phyloP scores from a whole-genome alignment of 2,329 filamentous ascomycete genomes.

The Colletotrichum truncatum region DNA sequence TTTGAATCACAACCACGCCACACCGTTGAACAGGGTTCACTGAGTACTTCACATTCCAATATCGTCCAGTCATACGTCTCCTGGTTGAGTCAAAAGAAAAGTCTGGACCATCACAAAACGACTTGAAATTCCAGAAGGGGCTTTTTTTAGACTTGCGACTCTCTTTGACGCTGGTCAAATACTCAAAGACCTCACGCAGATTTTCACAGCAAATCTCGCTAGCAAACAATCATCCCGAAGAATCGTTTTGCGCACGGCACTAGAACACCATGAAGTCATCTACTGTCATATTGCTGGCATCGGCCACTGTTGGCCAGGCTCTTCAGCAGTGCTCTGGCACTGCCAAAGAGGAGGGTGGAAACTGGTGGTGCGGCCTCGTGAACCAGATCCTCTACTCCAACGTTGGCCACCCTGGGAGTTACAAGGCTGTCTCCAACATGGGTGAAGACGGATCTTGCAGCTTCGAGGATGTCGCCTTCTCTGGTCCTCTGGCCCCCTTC shows the following conservation, averaged over 20 bases:
- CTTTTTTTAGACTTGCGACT: neutral
- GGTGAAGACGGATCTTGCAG: constrained; percentile 62
- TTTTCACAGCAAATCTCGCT: constrained; percentile 13
- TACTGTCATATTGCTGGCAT: constrained; percentile 37
- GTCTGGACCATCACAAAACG: constrained; percentile 1
- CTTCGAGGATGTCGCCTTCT: constrained; percentile 60
- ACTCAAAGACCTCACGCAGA: neutral
- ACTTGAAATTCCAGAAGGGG: constrained; percentile 16
- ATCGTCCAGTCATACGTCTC: constrained; percentile 9
- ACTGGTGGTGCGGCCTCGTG: constrained; percentile 74
- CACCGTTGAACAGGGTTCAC: constrained; percentile 25
- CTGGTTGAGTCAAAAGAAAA: constrained; percentile 24
- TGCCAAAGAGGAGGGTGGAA: constrained; percentile 55
- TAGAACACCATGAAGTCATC: constrained; percentile 42
- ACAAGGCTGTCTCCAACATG: constrained; percentile 73
- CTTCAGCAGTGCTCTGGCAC: constrained; percentile 46
- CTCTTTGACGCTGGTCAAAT: constrained; percentile 18
- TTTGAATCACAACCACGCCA: constrained; percentile 19
- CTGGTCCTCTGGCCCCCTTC: constrained; percentile 71
- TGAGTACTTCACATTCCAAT: constrained; percentile 2
- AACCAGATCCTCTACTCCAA: constrained; percentile 71
- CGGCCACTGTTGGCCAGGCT: constrained; percentile 40
- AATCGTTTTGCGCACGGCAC: neutral
- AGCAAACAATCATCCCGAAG: constrained; percentile 8
- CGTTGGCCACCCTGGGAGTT: constrained; percentile 67